Evolutionary conservation across 2,329 filamentous ascomycete genomes (phyloP).

Genomic region (Ceratocystis ficicola): DNA sequence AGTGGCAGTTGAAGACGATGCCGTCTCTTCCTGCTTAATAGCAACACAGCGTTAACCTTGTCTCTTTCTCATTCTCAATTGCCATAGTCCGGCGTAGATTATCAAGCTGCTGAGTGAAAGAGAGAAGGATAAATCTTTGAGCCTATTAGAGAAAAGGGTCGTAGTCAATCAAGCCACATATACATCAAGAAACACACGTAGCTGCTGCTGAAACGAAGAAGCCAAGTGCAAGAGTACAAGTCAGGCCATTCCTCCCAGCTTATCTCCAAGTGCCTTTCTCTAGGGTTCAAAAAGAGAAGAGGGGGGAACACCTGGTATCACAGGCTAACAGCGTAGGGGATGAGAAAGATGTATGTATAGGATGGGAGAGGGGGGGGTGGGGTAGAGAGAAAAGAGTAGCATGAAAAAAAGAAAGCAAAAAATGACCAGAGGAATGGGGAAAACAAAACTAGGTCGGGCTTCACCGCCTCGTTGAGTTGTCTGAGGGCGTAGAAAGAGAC

Average conservation of each 20-base stretch:
- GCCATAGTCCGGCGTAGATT: neutral
- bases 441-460: constrained; percentile 8
- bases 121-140: neutral
- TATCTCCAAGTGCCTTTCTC: constrained; percentile 5
- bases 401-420: neutral
- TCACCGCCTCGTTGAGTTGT: constrained; percentile 9
- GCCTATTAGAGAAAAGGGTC: neutral
- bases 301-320: neutral
- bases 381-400: neutral
- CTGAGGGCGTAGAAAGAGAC: neutral
- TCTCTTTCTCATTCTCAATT: neutral
- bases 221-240: constrained; percentile 1
- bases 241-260: constrained; percentile 2
- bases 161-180: neutral
- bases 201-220: neutral
- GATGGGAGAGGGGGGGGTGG: neutral
- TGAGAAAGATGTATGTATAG: neutral
- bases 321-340: constrained; percentile 1
- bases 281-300: neutral
- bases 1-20: neutral
- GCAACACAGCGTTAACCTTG: neutral
- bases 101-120: neutral
- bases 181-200: neutral
- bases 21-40: neutral
- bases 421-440: constrained; percentile 2